These are phyloP conservation scores for Candida michaelii DNA, from an alignment of 805 yeast genomes.

Conservation along the genomic window DNA sequence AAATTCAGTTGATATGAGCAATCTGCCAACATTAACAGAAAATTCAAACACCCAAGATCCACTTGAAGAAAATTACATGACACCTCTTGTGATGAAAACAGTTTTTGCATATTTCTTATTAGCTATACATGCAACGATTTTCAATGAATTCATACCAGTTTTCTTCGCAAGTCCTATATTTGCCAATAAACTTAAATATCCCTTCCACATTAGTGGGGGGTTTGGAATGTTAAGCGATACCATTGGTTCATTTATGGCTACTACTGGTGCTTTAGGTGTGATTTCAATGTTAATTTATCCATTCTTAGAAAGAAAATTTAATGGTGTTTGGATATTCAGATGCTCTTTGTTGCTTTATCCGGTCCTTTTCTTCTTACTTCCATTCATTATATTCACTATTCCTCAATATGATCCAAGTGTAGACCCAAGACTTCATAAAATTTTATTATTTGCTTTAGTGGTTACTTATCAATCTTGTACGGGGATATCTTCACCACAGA, in stretches of 20 bases:
- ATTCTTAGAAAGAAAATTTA: slow-evolving; percentile 25
- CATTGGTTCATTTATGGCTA: slow-evolving; percentile 33
- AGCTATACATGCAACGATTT: slow-evolving; percentile 30
- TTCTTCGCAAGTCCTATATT: slow-evolving; percentile 26
- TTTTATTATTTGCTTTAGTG: slow-evolving; percentile 26
- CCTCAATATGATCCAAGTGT: slow-evolving; percentile 22
- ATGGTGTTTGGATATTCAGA: slow-evolving; percentile 17
- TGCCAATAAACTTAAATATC: slow-evolving; percentile 24
- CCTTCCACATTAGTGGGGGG: slow-evolving; percentile 35
- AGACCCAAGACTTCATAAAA: slow-evolving; percentile 30
- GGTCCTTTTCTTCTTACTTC: slow-evolving; percentile 27
- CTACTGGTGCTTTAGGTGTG: slow-evolving; percentile 38
- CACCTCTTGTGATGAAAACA: slow-evolving; percentile 29
- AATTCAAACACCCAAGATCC: background rate
- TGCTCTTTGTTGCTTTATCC: slow-evolving; percentile 32
- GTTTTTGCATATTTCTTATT: slow-evolving; percentile 34
- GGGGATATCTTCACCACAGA: slow-evolving; percentile 36
- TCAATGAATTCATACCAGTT: slow-evolving; percentile 35
- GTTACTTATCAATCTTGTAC: slow-evolving; percentile 30
- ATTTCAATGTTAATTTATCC: slow-evolving; percentile 42
- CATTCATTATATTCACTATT: slow-evolving; percentile 31
- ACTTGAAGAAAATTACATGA: slow-evolving; percentile 15
- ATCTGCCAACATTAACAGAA: background rate
- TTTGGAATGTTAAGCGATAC: slow-evolving; percentile 28
- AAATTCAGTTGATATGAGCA: background rate